Percentiles rank a stretch among this genome's conserved stretches.
Evolutionary conservation across 2,329 filamentous ascomycete species (phyloP).

Genomic region (Aspergillus pseudotamarii): DNA sequence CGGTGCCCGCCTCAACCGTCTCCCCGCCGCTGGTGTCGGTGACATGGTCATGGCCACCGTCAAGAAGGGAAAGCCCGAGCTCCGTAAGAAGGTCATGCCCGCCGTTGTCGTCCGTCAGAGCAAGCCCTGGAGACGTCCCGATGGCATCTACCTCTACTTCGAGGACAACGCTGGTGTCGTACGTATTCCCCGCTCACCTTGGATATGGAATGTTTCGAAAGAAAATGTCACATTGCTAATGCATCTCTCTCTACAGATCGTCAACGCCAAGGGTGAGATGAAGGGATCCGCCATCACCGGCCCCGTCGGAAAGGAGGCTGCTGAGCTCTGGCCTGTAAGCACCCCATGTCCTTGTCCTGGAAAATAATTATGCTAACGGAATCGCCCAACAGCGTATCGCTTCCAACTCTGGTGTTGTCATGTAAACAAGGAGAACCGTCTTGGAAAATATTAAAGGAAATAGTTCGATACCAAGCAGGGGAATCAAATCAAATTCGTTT

Average conservation of each 20-base stretch:
- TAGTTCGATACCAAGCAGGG: conserved; percentile 16
- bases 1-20: conserved; percentile 94
- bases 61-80: conserved; percentile 99
- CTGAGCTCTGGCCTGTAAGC: conserved; percentile 96
- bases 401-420: conserved; percentile 99
- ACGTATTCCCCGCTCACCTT: conserved; percentile 50
- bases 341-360: neutral
- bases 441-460: conserved; percentile 15
- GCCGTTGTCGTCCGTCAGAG: conserved; percentile 98
- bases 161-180: conserved; percentile 99
- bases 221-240: neutral
- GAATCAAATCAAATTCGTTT: conserved; percentile 11
- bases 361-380: conserved; percentile 35
- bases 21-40: conserved; percentile 95
- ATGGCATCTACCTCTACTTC: conserved; percentile 99
- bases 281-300: conserved; percentile 99
- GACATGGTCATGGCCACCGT: conserved; percentile 99
- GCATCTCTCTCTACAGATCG: conserved; percentile 65
- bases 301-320: conserved; percentile 98
- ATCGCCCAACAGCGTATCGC: conserved; percentile 79
- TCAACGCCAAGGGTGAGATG: conserved; percentile 99
- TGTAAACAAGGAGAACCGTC: conserved; percentile 66
- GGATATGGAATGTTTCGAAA: neutral
- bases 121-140: conserved; percentile 98
- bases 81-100: conserved; percentile 99